Percentiles rank a stretch among this genome's conserved stretches.
These are phyloP conservation scores for Blepharisma undulans DNA, from an alignment of 169 alveolate genomes.

Conservation along the genomic window DNA sequence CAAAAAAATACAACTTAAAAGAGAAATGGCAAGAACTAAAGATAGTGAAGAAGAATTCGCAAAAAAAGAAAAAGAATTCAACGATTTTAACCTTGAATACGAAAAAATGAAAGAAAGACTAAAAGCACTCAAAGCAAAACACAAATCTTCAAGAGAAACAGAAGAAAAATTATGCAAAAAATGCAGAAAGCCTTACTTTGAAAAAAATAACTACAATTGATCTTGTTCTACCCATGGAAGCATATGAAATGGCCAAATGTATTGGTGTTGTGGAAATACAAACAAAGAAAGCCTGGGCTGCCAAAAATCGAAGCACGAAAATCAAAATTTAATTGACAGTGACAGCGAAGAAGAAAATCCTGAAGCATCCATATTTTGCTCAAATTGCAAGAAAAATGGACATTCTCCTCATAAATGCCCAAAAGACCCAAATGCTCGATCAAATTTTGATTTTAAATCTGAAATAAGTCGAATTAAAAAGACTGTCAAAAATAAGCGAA, in stretches of 20 bases:
- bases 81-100: background rate
- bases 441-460: no score
- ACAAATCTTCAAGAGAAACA: background rate
- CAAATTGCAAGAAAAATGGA: slow-evolving; percentile 24
- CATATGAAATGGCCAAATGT: slow-evolving; percentile 60
- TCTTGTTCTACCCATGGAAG: slow-evolving; percentile 61
- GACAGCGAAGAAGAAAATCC: slow-evolving; percentile 35
- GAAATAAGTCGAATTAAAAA: background rate
- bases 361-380: slow-evolving; percentile 23
- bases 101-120: background rate
- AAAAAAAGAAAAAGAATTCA: slow-evolving; percentile 46
- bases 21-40: slow-evolving; percentile 21
- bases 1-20: background rate
- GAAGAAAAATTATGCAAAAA: slow-evolving; percentile 52
- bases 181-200: slow-evolving; percentile 59
- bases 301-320: slow-evolving; percentile 49
- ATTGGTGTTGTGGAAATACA: slow-evolving; percentile 76
- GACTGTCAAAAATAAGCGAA: background rate
- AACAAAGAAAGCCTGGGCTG: slow-evolving; percentile 57
- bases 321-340: slow-evolving; percentile 50
- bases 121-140: background rate
- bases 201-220: slow-evolving; percentile 68
- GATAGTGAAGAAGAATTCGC: slow-evolving; percentile 28
- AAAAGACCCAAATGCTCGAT: slow-evolving; percentile 31
- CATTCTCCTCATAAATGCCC: slow-evolving; percentile 13